These are phyloP conservation scores for Trichoderma brevicompactum DNA, from an alignment of 2,329 filamentous ascomycete genomes.

Conservation along the genomic window DNA sequence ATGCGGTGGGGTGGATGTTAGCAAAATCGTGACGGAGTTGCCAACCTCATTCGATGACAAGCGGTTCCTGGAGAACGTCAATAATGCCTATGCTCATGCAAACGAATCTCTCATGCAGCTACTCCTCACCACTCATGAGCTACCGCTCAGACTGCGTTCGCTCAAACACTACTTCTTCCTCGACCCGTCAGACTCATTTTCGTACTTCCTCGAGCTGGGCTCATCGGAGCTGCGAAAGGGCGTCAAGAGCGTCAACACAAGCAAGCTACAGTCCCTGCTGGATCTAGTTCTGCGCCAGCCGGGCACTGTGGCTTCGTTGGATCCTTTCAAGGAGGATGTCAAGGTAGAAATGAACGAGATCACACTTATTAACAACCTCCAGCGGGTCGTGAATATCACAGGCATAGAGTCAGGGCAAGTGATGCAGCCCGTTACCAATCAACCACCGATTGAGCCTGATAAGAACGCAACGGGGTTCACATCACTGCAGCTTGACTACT, in stretches of 20 bases:
- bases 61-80: slow-evolving; percentile 93
- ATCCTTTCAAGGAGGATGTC: slow-evolving; percentile 98
- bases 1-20: slow-evolving; percentile 93
- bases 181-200: slow-evolving; percentile 96
- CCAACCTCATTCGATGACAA: slow-evolving; percentile 90
- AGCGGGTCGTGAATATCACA: slow-evolving; percentile 95
- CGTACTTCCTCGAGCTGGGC: slow-evolving; percentile 93
- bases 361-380: slow-evolving; percentile 88
- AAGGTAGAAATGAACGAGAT: slow-evolving; percentile 97
- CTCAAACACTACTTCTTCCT: slow-evolving; percentile 99
- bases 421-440: slow-evolving; percentile 71
- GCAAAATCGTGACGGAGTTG: slow-evolving; percentile 84
- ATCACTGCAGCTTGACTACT: slow-evolving; percentile 90
- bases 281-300: slow-evolving; percentile 96
- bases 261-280: slow-evolving; percentile 92
- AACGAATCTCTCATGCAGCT: slow-evolving; percentile 92
- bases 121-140: slow-evolving; percentile 87
- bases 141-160: slow-evolving; percentile 84
- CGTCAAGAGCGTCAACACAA: slow-evolving; percentile 84
- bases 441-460: slow-evolving; percentile 70
- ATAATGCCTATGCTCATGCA: slow-evolving; percentile 90
- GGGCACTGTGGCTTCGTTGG: slow-evolving; percentile 88
- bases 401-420: slow-evolving; percentile 90
- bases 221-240: slow-evolving; percentile 88
- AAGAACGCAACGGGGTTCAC: slow-evolving; percentile 90